Base-by-base conservation (phyloP, 2,329 filamentous ascomycete species). In the Lomentospora prolificans region DNA sequence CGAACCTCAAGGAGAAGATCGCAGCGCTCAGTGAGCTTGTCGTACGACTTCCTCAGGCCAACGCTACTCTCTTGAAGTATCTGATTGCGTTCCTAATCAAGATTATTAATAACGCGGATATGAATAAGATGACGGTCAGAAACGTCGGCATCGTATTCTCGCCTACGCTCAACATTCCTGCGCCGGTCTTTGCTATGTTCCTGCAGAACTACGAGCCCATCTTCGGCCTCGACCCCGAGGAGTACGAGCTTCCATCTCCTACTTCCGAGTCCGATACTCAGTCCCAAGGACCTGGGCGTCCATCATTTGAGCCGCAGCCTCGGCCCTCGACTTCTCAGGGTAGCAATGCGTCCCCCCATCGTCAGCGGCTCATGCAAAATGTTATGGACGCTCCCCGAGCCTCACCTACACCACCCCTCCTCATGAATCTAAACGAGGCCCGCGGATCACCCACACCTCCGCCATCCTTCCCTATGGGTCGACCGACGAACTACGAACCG, bases 91-190 rank as follows among this genome's bases (percentile, higher is more conserved):
- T 96, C 72, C 72, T 99, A 63, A 89, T 96, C 66, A 86, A 87
- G 64, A 92, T 99, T 63, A 90, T 96, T 65, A 90, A 94, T 69
- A 90, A 96, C 63, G 78, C 90, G 5, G 85, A 89, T 63, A 76
- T 87, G 59, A 99, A 99, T 75, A 97, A 96, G 77, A 99, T 99
- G 94, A 96, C 89, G 9, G 89, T 96, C 55, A 85, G 92, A 61
- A 99, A 99, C 65, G 89, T 99, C 55, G 92, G 94, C 60, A 97
- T 99, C 63, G 92, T 99, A 57, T 99, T 99, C 69, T 95, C 94
- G 14, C 94, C 94, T 0, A 97, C 94, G 0, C 79, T 99, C 55
- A 97, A 97, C 68, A 96, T 99, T 46, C 92, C 94, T 0, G 90
- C 90, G 0, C 91, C 92, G 0, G 86, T 99, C 9, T 96, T 99